phyloP scores from a whole-genome alignment of 768 basidiomycete genomes.

The Hydnum rufescens region DNA sequence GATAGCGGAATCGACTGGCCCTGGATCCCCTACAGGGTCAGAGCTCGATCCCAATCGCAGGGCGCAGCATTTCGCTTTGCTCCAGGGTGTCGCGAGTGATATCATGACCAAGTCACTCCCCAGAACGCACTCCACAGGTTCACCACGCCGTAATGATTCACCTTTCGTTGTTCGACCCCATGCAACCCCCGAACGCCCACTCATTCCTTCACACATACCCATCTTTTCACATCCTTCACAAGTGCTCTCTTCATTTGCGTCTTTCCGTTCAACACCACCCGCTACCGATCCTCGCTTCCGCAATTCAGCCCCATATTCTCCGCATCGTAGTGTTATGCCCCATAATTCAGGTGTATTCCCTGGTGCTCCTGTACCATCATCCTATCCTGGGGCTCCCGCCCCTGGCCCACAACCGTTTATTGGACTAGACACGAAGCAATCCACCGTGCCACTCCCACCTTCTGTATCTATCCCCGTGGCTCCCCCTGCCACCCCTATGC shows the following conservation, averaged over 20 bases:
- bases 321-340: too few species aligned
- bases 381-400: neutral
- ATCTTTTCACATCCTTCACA: too few species aligned
- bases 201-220: too few species aligned
- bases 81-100: conserved; percentile 55
- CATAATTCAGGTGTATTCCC: too few species aligned
- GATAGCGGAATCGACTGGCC: neutral
- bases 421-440: neutral
- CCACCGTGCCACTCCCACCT: neutral
- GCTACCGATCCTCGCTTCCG: too few species aligned
- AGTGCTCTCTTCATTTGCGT: too few species aligned
- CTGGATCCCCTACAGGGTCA: neutral
- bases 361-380: neutral
- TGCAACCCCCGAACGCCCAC: too few species aligned
- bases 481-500: neutral
- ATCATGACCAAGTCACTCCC: conserved; percentile 37
- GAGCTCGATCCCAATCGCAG: neutral
- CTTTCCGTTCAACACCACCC: too few species aligned
- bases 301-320: too few species aligned
- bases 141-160: neutral
- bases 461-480: neutral
- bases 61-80: conserved; percentile 40
- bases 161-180: neutral
- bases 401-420: neutral
- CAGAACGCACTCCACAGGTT: neutral